phyloP scores from a whole-genome alignment of 192 early-diverging fungal genomes.

The Rhizophagus prolifer region DNA sequence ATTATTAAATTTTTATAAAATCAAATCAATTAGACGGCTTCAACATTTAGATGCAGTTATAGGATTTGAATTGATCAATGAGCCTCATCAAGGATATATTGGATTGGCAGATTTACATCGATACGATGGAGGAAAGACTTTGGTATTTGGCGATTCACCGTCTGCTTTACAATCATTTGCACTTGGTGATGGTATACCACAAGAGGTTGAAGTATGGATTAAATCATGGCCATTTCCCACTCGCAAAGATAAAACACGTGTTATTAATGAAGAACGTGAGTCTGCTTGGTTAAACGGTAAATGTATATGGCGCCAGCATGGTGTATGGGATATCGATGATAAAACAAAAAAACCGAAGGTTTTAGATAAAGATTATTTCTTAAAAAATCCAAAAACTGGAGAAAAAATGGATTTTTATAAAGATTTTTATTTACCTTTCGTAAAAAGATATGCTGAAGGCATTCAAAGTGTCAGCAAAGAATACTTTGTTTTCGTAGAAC shows the following conservation, averaged over 20 bases:
- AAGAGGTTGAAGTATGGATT: conserved; percentile 73
- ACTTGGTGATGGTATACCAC: conserved; percentile 66
- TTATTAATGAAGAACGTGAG: conserved; percentile 56
- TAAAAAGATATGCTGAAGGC: conserved; percentile 61
- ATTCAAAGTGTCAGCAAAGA: conserved; percentile 56
- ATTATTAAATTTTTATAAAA: conserved; percentile 2
- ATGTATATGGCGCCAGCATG: conserved; percentile 78
- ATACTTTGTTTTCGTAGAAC: conserved; percentile 72
- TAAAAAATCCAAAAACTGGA: conserved; percentile 57
- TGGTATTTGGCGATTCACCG: conserved; percentile 72
- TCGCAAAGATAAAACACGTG: conserved; percentile 46
- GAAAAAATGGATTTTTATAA: conserved; percentile 58
- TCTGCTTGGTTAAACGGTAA: conserved; percentile 65
- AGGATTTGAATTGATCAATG: conserved; percentile 83
- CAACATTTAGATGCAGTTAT: conserved; percentile 62
- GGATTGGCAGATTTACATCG: conserved; percentile 56
- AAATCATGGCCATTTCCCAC: conserved; percentile 79
- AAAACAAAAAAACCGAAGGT: conserved; percentile 51
- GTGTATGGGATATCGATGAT: conserved; percentile 67
- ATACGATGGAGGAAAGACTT: conserved; percentile 64
- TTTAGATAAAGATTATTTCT: conserved; percentile 66
- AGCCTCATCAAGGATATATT: conserved; percentile 75
- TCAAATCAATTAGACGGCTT: conserved; percentile 51
- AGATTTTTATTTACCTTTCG: conserved; percentile 76
- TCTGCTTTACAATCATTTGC: conserved; percentile 76